These are phyloP conservation scores for Termitomyces sp. DNA, from an alignment of 768 basidiomycete genomes.

Conservation along the genomic window DNA sequence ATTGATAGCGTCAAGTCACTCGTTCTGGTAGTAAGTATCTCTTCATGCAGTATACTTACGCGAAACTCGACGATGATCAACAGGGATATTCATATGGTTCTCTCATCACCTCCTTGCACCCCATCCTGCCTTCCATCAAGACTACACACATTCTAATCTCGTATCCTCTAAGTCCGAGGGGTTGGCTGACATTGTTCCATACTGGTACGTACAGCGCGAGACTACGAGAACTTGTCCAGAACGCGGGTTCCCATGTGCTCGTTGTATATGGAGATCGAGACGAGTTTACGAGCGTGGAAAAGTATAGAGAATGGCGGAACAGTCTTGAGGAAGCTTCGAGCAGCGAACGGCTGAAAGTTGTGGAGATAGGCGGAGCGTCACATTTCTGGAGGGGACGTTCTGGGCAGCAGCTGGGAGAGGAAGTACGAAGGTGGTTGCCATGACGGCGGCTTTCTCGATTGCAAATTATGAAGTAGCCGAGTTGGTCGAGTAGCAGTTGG, in stretches of 20 bases:
- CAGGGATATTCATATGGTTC: constrained; percentile 84
- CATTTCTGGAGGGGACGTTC: constrained; percentile 62
- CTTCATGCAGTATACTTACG: neutral
- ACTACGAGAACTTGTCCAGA: constrained; percentile 42
- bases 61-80: constrained; percentile 3
- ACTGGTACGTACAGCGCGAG: constrained; percentile 45
- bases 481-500: constrained; percentile 6
- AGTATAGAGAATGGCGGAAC: constrained; percentile 52
- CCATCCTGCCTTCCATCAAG: constrained; percentile 42
- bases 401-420: constrained; percentile 19
- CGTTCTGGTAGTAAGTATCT: constrained; percentile 50
- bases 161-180: constrained; percentile 67
- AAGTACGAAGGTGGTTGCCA: constrained; percentile 30
- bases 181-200: constrained; percentile 65
- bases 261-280: constrained; percentile 64
- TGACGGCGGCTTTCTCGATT: constrained; percentile 16
- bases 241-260: constrained; percentile 46
- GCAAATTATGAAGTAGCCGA: constrained; percentile 1
- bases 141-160: constrained; percentile 69
- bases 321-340: constrained; percentile 24
- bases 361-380: constrained; percentile 41
- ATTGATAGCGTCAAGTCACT: constrained; percentile 42
- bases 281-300: constrained; percentile 56
- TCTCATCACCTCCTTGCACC: constrained; percentile 63
- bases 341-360: constrained; percentile 20